Evolutionary conservation across 2,329 filamentous ascomycete genomes (phyloP), one percentile per base, ranked within the genome.

Genomic region (Chalara sp.): DNA sequence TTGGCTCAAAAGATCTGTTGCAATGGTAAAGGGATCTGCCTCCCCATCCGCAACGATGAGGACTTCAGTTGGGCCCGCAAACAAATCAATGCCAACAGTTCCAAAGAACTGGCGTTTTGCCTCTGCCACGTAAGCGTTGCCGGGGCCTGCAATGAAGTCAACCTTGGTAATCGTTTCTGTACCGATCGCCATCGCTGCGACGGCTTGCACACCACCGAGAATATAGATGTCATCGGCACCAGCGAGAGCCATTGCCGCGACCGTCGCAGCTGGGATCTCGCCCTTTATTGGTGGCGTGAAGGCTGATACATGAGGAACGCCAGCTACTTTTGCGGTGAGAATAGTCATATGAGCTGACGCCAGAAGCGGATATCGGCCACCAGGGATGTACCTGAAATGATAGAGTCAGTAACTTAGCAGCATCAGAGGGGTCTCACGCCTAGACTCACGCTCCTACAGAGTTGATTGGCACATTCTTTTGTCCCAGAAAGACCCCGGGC

Each of bases 321-420:
- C 76, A 5, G 76, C 76, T 5, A 73, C 72, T 56, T 79, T 79
- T 28, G 76, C 76, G 0, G 76, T 79, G 5, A 78, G 59, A 44
- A 79, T 76, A 2, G 76, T 78, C 76, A 78, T 79, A 58, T 79
- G 76, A 2, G 74, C 73, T 6, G 71, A 75, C 1, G 76, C 76
- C 3, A 79, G 71, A 3, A 79, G 67, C 0, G 76, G 73, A 53
- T 79, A 79, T 6, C 75, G 68, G 4, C 76, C 75, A 5, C 74
- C 75, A 1, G 75, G 75, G 40, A 78, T 75, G 54, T 75, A 76
- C 0, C 66, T 67, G 42, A 13, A 45, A 13, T 29, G 8, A 21
- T 12, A 5, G 21, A 43, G 8, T 21, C 3, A 21, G 10, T n/a
- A 43, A 43, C 2, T 43, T 8, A 11, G 4, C 8, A 21, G 21